These are phyloP conservation scores for Solanum arcanum DNA, from an alignment of 257 asterid species.

Conservation along the genomic window DNA sequence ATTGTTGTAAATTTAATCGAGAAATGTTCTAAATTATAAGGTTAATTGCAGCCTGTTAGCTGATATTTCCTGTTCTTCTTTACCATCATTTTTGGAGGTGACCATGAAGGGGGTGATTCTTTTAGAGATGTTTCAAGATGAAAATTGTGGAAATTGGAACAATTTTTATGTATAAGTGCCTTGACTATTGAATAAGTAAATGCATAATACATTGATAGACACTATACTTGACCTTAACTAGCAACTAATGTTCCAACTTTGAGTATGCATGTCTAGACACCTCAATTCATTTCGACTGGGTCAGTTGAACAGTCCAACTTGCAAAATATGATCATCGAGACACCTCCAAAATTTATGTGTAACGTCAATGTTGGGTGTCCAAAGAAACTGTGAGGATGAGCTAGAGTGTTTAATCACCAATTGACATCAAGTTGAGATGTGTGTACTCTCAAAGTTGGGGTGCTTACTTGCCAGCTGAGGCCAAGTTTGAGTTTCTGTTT, in stretches of 20 bases:
- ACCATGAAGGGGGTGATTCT: neutral
- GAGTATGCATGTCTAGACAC: neutral
- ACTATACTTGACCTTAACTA: neutral
- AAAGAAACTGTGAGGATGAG: neutral
- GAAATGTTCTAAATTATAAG: neutral
- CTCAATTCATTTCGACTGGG: neutral
- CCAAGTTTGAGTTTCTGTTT: neutral
- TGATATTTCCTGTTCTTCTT: neutral
- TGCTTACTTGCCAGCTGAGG: neutral
- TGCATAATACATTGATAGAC: neutral
- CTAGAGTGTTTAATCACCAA: neutral
- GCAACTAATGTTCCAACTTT: neutral
- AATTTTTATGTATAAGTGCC: neutral
- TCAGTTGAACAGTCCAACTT: neutral
- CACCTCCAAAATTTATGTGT: neutral
- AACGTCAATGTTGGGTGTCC: neutral
- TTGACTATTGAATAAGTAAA: neutral
- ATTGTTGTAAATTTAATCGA: neutral
- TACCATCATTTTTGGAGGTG: neutral
- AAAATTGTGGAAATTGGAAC: neutral
- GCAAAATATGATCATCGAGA: neutral
- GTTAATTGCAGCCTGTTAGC: neutral
- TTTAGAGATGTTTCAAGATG: neutral
- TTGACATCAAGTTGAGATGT: neutral
- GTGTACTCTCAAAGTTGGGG: neutral